Evolutionary conservation across 106 monocot genomes (phyloP).

Genomic region (Acorus gramineus): DNA sequence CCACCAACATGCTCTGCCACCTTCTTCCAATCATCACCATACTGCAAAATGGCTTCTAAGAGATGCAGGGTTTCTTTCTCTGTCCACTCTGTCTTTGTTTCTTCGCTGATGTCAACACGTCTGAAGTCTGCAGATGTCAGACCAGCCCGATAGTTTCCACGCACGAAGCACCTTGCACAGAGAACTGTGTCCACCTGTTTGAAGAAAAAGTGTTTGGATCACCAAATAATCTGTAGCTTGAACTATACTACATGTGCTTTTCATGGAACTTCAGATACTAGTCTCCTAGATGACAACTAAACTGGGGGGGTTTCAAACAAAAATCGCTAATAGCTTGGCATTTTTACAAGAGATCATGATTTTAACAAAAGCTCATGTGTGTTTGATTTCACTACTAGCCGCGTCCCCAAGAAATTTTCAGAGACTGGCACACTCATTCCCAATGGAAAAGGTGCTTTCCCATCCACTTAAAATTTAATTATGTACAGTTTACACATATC

Average conservation of each 20-base stretch:
- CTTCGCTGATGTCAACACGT: conserved; percentile 69
- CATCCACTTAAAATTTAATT: too few species aligned
- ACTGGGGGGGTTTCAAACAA: neutral
- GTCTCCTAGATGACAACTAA: too few species aligned
- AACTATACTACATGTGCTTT: neutral
- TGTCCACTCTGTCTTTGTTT: conserved; percentile 76
- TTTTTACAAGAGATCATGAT: too few species aligned
- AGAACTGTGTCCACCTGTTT: conserved; percentile 53
- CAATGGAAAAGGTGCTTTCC: too few species aligned
- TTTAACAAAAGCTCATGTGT: too few species aligned
- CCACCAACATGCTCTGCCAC: conserved; percentile 82
- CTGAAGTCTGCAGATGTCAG: conserved; percentile 76
- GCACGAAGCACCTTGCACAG: conserved; percentile 83
- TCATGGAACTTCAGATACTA: neutral
- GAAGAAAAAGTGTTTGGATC: neutral
- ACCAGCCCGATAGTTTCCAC: conserved; percentile 71
- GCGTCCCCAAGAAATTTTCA: too few species aligned
- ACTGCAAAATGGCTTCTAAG: conserved; percentile 74
- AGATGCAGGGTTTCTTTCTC: conserved; percentile 95
- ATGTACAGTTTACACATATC: too few species aligned
- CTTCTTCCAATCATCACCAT: conserved; percentile 94
- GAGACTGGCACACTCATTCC: too few species aligned
- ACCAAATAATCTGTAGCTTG: neutral
- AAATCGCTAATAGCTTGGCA: too few species aligned
- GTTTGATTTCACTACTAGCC: too few species aligned